A percentile compares a stretch with the other conserved stretches of the same genome.
Conservation (phyloP, 768 basidiomycete species). For the Boletus rubescentipes region DNA sequence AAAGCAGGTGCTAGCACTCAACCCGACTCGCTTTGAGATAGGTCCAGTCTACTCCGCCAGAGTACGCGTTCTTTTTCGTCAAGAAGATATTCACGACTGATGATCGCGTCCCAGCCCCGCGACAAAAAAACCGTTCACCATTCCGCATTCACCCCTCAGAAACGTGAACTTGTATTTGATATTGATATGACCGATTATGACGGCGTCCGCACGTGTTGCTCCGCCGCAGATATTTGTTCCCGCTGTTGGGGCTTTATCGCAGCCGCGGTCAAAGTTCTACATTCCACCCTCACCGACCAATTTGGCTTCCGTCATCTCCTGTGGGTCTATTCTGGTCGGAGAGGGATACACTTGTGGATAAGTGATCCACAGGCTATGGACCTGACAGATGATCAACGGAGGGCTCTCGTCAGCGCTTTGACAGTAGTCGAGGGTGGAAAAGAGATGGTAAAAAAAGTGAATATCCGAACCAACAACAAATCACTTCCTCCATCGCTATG, state of each 20-base stretch:
- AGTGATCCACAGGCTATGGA: conserved; percentile 86
- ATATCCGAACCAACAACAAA: conserved; percentile 51
- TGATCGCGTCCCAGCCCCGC: conserved; percentile 55
- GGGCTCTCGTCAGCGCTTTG: conserved; percentile 82
- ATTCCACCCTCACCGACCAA: conserved; percentile 75
- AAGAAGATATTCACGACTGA: conserved; percentile 1
- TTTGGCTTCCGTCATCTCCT: conserved; percentile 89
- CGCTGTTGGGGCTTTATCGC: conserved; percentile 96
- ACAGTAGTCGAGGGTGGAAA: conserved; percentile 81
- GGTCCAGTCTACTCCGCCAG: conserved; percentile 89
- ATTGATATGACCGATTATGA: conserved; percentile 99
- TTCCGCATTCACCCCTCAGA: conserved; percentile 65
- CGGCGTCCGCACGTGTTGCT: conserved; percentile 91
- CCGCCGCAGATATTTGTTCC: conserved; percentile 84
- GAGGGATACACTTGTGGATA: conserved; percentile 98
- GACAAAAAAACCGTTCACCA: conserved; percentile 83
- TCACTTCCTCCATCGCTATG: conserved; percentile 71
- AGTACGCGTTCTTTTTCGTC: conserved; percentile 47
- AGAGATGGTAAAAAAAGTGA: conserved; percentile 79
- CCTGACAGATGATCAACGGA: conserved; percentile 89
- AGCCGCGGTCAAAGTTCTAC: conserved; percentile 85
- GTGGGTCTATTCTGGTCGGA: conserved; percentile 98
- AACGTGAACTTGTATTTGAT: conserved; percentile 96
- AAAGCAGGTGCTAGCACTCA: conserved; percentile 79
- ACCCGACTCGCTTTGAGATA: conserved; percentile 94